These are phyloP conservation scores for Kazachstania sp. DNA, from an alignment of 1,139 yeast genomes.

Conservation along the genomic window DNA sequence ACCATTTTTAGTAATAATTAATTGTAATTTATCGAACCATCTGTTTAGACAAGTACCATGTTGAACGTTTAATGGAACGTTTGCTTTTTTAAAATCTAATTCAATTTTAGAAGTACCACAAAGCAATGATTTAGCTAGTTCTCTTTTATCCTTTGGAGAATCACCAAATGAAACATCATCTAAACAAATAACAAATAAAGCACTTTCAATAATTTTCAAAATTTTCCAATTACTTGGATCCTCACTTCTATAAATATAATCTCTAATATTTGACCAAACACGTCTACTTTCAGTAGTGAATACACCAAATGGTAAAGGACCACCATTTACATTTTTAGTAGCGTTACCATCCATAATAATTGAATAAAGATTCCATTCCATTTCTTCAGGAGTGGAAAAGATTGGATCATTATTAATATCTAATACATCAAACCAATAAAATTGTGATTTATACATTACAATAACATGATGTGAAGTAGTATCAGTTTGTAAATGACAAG, in stretches of 20 bases:
- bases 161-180: slow-evolving; percentile 68
- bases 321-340: slow-evolving; percentile 31
- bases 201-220: slow-evolving; percentile 65
- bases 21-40: slow-evolving; percentile 89
- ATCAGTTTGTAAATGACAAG: slow-evolving; percentile 77
- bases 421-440: slow-evolving; percentile 89
- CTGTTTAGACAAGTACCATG: slow-evolving; percentile 91
- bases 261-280: slow-evolving; percentile 72
- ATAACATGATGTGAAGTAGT: slow-evolving; percentile 67
- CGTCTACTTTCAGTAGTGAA: slow-evolving; percentile 83
- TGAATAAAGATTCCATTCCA: slow-evolving; percentile 64
- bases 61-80: slow-evolving; percentile 60
- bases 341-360: slow-evolving; percentile 52
- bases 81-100: slow-evolving; percentile 11
- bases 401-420: slow-evolving; percentile 59
- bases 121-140: slow-evolving; percentile 74
- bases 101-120: slow-evolving; percentile 64
- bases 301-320: slow-evolving; percentile 75
- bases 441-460: slow-evolving; percentile 78
- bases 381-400: slow-evolving; percentile 62
- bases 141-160: slow-evolving; percentile 36
- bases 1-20: slow-evolving; percentile 83
- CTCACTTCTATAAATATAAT: slow-evolving; percentile 36
- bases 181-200: slow-evolving; percentile 70
- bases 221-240: slow-evolving; percentile 56